Evolutionary conservation across 192 early-diverging fungal species (phyloP).

Genomic region (Backusella psychrophila): DNA sequence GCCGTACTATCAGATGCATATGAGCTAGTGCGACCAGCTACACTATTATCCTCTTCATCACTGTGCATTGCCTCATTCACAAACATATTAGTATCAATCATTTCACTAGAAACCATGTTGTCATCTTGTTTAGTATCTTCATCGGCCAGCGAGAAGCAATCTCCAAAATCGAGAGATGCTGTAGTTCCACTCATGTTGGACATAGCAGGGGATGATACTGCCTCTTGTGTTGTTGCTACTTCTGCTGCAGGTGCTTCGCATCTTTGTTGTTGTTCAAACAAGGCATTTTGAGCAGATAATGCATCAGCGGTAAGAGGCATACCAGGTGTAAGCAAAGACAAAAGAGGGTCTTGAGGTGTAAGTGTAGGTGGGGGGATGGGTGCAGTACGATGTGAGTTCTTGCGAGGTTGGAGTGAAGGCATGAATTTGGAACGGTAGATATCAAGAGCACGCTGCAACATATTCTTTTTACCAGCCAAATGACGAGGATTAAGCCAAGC

Average conservation of each 20-base stretch:
- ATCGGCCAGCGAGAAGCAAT: slow-evolving; percentile 33
- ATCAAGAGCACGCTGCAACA: slow-evolving; percentile 36
- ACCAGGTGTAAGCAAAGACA: background rate
- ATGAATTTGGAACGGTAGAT: slow-evolving; percentile 30
- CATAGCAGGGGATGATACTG: slow-evolving; percentile 1
- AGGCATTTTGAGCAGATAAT: slow-evolving; percentile 16
- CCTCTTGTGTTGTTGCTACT: background rate
- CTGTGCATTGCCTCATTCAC: background rate
- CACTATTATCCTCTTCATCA: slow-evolving; percentile 2
- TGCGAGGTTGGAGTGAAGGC: slow-evolving; percentile 14
- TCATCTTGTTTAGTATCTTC: slow-evolving; percentile 8
- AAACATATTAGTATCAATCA: slow-evolving; percentile 3
- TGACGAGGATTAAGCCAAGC: slow-evolving; percentile 21
- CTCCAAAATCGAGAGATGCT: slow-evolving; percentile 30
- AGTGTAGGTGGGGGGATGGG: slow-evolving; percentile 12
- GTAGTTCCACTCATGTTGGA: slow-evolving; percentile 29
- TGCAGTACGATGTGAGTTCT: slow-evolving; percentile 16
- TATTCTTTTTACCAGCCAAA: slow-evolving; percentile 30
- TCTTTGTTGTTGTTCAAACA: background rate
- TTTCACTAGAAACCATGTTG: background rate
- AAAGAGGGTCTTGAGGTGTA: background rate
- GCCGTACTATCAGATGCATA: slow-evolving; percentile 8
- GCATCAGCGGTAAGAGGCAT: slow-evolving; percentile 18
- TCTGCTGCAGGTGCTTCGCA: background rate
- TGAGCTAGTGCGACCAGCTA: background rate